Conservation (phyloP, 306 rosid genomes). For the Gynostemma pentaphyllum region DNA sequence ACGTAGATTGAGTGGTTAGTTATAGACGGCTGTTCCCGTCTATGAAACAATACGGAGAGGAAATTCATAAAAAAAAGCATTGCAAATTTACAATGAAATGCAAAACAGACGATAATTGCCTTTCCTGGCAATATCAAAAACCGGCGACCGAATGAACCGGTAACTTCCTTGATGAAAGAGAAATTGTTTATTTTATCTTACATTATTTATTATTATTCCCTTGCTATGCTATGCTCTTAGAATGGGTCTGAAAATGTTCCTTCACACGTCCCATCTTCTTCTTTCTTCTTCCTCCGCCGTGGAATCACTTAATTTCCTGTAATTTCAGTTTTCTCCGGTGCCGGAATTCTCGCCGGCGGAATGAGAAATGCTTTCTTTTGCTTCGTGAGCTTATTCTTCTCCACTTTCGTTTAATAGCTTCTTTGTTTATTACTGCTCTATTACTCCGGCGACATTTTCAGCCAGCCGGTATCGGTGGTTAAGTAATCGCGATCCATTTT, state of each 20-base stretch:
- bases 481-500: not conserved
- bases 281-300: conserved; percentile 9
- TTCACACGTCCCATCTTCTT: conserved; percentile 31
- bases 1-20: conserved; percentile 1
- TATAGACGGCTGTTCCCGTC: conserved; percentile 34
- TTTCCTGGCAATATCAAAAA: conserved; percentile 23
- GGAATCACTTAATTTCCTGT: conserved; percentile 28
- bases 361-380: not conserved
- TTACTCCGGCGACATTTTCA: conserved; percentile 23
- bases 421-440: not conserved
- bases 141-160: conserved; percentile 52
- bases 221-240: conserved; percentile 29
- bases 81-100: too few species aligned
- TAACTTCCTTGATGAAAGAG: conserved; percentile 25
- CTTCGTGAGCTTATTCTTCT: not conserved
- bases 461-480: not conserved
- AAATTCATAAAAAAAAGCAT: too few species aligned
- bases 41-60: conserved; percentile 19
- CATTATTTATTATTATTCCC: conserved; percentile 32
- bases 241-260: conserved; percentile 43
- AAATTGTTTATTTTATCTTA: conserved; percentile 25
- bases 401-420: not conserved
- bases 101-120: conserved; percentile 17
- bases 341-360: not conserved
- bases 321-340: conserved; percentile 17